Base-by-base conservation (phyloP, 1,284 basidiomycete genomes). In the Porodaedalea pini region DNA sequence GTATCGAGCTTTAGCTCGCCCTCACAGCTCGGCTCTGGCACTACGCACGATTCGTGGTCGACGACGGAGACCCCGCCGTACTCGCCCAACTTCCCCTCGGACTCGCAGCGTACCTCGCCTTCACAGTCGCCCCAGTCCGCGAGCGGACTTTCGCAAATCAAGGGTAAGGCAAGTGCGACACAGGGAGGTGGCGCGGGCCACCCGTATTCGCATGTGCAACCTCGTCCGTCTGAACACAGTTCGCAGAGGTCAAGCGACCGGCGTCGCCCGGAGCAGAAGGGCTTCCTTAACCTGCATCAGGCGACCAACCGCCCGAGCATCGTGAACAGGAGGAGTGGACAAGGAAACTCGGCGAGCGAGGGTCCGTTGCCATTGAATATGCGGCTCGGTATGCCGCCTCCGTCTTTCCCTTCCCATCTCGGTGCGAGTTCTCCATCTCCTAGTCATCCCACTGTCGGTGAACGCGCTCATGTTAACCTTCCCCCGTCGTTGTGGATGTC, bases 401-500 rank as follows among this genome's bases (percentile, higher is more conserved):
- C 59, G 4, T 34, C 48, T 21, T 53, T 39, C 44, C 48, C 58
- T 44, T 48, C 58, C 54, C 54, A 60, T 53, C 54, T 57, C 44
- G 59, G 59, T 61, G 56, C 59, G 59, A 57, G 53, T 57, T 51
- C 50, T 57, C 56, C 56, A 45, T 58, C 65, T 45, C 55, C 61
- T 39, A 40, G 49, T 17, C 56, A 61, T 43, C 52, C 62, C 41
- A 62, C 60, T 61, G 64, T 74, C 64, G 67, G 73, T 67, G 82
- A 85, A 65, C 83, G 80, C 64, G 75, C 79, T 51, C 73, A 74
- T 64, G 65, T 73, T 50, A 77, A 79, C 57, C 72, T 90, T 43
- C 85, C 85, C 50, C 87, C 88, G 2, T 88, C 86, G 43, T 71
- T 90, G 47, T 91, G 88, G 88, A 91, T 90, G 88, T 89, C 88